Percentiles rank a stretch among this genome's conserved stretches.
These are phyloP conservation scores for Corymbia maculata DNA, from an alignment of 345 rosid species.

Conservation along the genomic window DNA sequence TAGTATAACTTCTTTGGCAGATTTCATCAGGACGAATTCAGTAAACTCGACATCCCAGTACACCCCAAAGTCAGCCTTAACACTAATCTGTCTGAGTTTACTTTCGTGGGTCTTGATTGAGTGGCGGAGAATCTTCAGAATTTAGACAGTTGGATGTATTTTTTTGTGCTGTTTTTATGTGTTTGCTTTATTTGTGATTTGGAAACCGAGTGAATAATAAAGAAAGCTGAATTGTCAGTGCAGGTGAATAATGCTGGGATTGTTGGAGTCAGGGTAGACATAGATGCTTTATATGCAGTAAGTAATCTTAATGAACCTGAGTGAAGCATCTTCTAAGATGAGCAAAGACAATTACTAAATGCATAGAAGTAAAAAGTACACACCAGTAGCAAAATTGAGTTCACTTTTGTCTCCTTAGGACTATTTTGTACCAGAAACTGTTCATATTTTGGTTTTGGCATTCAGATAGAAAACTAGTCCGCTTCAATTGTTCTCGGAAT, in stretches of 20 bases:
- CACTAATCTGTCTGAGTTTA: not conserved
- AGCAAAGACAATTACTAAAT: not conserved
- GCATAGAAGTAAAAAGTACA: not conserved
- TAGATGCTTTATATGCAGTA: not conserved
- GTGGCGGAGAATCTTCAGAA: not conserved
- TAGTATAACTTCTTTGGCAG: constrained; percentile 10
- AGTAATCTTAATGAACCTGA: not conserved
- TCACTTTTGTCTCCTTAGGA: not conserved
- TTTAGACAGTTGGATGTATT: not conserved
- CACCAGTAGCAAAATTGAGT: not conserved
- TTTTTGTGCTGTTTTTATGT: not conserved
- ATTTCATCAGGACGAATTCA: not conserved
- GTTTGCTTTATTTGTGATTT: not conserved
- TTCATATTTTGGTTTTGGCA: not conserved
- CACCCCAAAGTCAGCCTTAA: not conserved
- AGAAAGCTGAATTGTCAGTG: not conserved
- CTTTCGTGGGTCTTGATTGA: not conserved
- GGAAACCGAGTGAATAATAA: not conserved
- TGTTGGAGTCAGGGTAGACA: not conserved
- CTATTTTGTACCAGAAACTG: not conserved
- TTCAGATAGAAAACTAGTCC: not conserved
- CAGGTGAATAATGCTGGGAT: constrained; percentile 20
- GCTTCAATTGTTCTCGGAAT: not conserved
- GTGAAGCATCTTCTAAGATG: not conserved
- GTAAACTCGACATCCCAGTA: constrained; percentile 18